Evolutionary conservation across 2,329 filamentous ascomycete genomes (phyloP), one percentile per base, ranked within the genome.

Genomic region (Phyllosticta citribraziliensis): DNA sequence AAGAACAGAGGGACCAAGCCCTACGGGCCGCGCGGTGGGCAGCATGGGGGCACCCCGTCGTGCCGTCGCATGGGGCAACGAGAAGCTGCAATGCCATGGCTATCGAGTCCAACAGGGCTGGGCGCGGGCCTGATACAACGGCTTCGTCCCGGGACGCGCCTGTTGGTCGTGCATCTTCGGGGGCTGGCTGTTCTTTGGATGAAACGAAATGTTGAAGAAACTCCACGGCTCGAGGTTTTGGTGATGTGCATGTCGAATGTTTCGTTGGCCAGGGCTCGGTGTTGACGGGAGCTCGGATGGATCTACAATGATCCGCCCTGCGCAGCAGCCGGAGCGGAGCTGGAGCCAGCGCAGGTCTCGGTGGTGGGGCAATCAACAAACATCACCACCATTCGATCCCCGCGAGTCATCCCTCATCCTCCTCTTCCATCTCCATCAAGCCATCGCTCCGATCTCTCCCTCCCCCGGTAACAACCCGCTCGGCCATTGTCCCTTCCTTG

Each of bases 41-140:
- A 54, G 52, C 58, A 60, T 60, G 58, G 58, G 55, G 52, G 57
- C 20, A n/a, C 57, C 57, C 24, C 52, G 33, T 27, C 52, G 22
- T 56, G 52, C 52, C 52, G 58, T 56, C 58, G 58, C 58, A 56
- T 52, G 52, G n/a, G 40, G 58, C 58, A 60, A 60, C 58, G 40
- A 47, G n/a, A n/a, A 47, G 40, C 40, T 47, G 40, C 52, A 54
- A 20, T 22, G 25, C 50, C 58, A 54, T 56, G 52, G 58, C 53
- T 55, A 52, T 22, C 2, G 3, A 22, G 40, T 52, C 30, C 35
- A 33, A 25, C 17, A 40, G 25, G 58, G 58, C 58, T 33, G 58
- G 58, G 58, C 20, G 10, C 20, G 8, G 51, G 51, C 51, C 51
- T 53, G 40, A 47, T n/a, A n/a, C 40, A 47, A 19, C 51, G 51